Evolutionary conservation across 495 filamentous ascomycete species (phyloP), one percentile per base, ranked within the genome.

Genomic region (Glonium stellatum): DNA sequence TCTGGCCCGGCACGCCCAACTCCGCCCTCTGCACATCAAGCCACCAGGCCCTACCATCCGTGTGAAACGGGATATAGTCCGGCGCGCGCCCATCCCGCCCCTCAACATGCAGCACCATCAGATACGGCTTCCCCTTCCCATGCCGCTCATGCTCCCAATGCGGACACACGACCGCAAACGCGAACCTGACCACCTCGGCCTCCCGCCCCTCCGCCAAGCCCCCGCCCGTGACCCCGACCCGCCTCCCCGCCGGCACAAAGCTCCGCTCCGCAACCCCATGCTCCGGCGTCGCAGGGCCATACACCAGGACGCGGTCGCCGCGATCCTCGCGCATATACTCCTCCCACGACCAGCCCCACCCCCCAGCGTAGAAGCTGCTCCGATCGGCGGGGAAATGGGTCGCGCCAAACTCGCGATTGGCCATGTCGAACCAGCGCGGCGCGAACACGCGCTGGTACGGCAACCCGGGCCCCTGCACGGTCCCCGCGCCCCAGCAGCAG

Each of bases 401-500:
- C 3, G 81, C 70, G 0, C 90, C 90, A 65, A 98, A 95, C 19
- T 86, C 81, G 41, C 89, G 84, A 68, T 96, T 96, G n/a, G 79
- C 73, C 70, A 85, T 80, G n/a, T 80, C 86, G 72, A 98, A 98
- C 67, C 79, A 75, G 9, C 75, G 68, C 0, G 91, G 81, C 1
- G 76, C 79, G 69, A 96, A 93, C n/a, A 69, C 62, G 61, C 85
- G 80, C 36, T 75, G 75, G 73, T 93, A 97, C 1, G 77, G 72
- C 64, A 73, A 61, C 35, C 75, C 76, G 65, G 71, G 47, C 44
- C 80, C 72, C 69, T 73, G 50, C 61, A 86, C 70, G 47, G 66
- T 67, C 11, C 93, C 93, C 0, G 92, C 90, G 41, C 93, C 93
- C 93, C 93, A 98, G 70, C 93, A 97, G 2, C 84, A 61, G 66